These are phyloP conservation scores for Ustilago cynodontis DNA, from an alignment of 1,284 basidiomycete genomes.

Conservation along the genomic window DNA sequence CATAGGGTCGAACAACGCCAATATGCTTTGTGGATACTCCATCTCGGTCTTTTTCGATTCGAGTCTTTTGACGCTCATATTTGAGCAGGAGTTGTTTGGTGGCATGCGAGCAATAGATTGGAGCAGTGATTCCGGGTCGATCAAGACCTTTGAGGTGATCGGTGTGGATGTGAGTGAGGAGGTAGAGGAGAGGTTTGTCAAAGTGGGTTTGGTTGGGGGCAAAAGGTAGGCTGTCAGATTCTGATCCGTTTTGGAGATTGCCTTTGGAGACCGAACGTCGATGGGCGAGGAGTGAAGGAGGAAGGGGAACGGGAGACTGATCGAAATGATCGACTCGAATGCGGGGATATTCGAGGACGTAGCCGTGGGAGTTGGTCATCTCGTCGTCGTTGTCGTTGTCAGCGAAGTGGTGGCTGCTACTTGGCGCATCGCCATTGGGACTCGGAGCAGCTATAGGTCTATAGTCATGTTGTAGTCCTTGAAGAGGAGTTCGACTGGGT, in stretches of 20 bases:
- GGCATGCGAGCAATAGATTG: conserved; percentile 58
- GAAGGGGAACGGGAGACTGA: conserved; percentile 35
- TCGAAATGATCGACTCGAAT: conserved; percentile 62
- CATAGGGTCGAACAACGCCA: conserved; percentile 51
- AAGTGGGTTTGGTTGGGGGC: conserved; percentile 46
- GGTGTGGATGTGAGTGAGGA: conserved; percentile 66
- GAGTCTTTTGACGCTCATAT: conserved; percentile 51
- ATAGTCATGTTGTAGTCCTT: no score
- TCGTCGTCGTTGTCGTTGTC: not conserved
- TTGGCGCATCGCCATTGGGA: conserved; percentile 1
- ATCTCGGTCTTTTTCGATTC: conserved; percentile 45
- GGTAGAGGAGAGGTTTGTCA: conserved; percentile 52
- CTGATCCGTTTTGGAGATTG: not conserved
- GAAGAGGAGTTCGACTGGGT: not conserved
- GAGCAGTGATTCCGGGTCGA: conserved; percentile 42
- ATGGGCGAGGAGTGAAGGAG: conserved; percentile 41
- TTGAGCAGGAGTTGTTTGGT: conserved; percentile 60
- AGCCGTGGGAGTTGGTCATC: conserved; percentile 58
- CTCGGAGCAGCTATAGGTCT: no score
- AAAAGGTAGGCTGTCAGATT: conserved; percentile 20
- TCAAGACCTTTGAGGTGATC: conserved; percentile 65
- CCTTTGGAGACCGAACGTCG: conserved; percentile 14
- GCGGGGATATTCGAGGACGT: conserved; percentile 62
- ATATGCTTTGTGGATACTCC: conserved; percentile 10
- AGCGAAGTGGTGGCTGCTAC: not conserved